Conservation (phyloP, 208 protist species). For the Acanthamoeba triangularis region DNA sequence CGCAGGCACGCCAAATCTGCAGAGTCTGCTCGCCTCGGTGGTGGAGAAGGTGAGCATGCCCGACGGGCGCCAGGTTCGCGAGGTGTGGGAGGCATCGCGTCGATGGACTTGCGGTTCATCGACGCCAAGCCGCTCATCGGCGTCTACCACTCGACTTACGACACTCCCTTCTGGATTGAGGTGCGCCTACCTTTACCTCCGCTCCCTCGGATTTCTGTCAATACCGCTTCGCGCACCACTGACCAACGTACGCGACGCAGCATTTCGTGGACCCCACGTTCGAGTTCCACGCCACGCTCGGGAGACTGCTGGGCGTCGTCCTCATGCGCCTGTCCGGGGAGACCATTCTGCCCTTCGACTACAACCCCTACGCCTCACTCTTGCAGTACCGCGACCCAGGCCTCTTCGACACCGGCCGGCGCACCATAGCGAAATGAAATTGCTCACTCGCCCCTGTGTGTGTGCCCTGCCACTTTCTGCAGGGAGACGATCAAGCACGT, state of each 20-base stretch:
- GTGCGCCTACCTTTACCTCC: neutral
- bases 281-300: slow-evolving; percentile 1
- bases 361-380: slow-evolving; percentile 24
- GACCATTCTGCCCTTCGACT: slow-evolving; percentile 50
- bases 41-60: slow-evolving; percentile 47
- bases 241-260: neutral
- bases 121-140: slow-evolving; percentile 10
- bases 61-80: slow-evolving; percentile 16
- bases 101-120: slow-evolving; percentile 53
- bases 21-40: neutral
- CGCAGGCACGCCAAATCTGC: slow-evolving; percentile 50
- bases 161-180: slow-evolving; percentile 76
- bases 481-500: slow-evolving; percentile 22
- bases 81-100: slow-evolving; percentile 20
- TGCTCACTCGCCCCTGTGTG: neutral
- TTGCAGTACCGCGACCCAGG: neutral
- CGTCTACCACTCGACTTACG: slow-evolving; percentile 79
- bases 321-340: slow-evolving; percentile 29
- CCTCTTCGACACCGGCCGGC: neutral
- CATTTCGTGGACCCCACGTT: slow-evolving; percentile 55
- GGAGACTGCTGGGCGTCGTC: neutral
- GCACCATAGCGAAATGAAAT: neutral
- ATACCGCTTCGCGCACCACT: neutral
- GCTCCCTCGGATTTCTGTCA: neutral
- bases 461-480: neutral